Base-by-base conservation (phyloP, 306 rosid genomes). In the Dryas alaskensis region DNA sequence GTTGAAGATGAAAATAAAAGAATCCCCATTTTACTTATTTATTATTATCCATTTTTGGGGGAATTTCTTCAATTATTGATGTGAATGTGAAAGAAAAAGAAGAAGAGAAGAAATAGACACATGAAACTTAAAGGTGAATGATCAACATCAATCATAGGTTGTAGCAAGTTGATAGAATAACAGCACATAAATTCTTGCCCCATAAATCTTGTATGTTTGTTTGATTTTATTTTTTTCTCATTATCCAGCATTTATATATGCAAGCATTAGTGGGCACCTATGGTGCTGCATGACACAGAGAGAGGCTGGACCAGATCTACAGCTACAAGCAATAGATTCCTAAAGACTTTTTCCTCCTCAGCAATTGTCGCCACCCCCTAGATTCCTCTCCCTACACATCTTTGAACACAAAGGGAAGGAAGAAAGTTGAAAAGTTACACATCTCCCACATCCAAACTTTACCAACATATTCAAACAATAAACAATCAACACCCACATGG, bases 281-380 rank as follows among this genome's bases (percentile, higher is more conserved):
- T 57, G 42, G 47, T 14, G 57, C 37, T 58, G 67, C 46, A 27
- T 25, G 22, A 60, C 76, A 58, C 50, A 31, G 69, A 17, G n/a
- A 55, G 58, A 75, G 84, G 73, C 69, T 65, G 78, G 54, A 77
- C 79, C 81, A 79, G 92, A 79, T 85, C 83, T 85, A 83, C 79
- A 79, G 78, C 68, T 72, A 69, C 77, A 79, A 60, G 46, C 13
- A 65, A 7, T 54, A 73, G 84, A 82, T 67, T 80, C 85, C 73
- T 75, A 45, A 31, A 66, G 55, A 65, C 76, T 55, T 81, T 80
- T 75, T 74, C 64, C 70, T 74, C 64, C 67, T 78, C 83, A 58
- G 66, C 81, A 67, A 39, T 61, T 70, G 59, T n/a, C 74, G 67
- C 69, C 69, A 44, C 65, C 54, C 76, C 73, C 48, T 74, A 76